A percentile compares a stretch with the other conserved stretches of the same genome.
Evolutionary conservation across 495 filamentous ascomycete genomes (phyloP).

Genomic region (Daldinia caldariorum): DNA sequence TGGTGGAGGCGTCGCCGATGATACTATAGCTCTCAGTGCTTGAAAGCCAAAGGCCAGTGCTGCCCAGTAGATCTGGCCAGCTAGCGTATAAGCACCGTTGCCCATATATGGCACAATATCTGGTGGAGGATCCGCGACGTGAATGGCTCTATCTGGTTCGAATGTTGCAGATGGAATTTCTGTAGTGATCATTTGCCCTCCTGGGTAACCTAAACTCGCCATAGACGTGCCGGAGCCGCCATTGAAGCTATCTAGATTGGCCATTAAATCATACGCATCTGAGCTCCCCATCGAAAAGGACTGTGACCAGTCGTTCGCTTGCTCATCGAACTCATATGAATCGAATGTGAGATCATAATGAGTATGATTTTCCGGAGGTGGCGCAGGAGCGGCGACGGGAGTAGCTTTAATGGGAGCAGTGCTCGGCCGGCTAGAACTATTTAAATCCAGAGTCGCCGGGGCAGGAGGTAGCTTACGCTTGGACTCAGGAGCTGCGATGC

Average conservation of each 20-base stretch:
- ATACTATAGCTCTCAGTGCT: slow-evolving; percentile 19
- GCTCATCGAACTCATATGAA: background rate
- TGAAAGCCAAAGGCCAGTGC: slow-evolving; percentile 36
- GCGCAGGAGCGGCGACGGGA: background rate
- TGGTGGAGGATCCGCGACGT: slow-evolving; percentile 23
- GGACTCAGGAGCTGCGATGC: slow-evolving; percentile 7
- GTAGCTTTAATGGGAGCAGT: slow-evolving; percentile 12
- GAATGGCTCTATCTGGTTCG: slow-evolving; percentile 34
- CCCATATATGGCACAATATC: slow-evolving; percentile 37
- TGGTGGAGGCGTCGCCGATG: slow-evolving; percentile 26
- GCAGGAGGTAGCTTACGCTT: background rate
- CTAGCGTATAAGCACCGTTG: slow-evolving; percentile 22
- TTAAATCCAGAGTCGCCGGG: background rate
- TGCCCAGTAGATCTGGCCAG: slow-evolving; percentile 35
- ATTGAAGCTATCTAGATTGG: slow-evolving; percentile 7
- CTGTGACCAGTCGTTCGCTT: slow-evolving; percentile 17
- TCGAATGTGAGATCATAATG: slow-evolving; percentile 2
- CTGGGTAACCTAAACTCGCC: background rate
- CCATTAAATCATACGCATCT: background rate
- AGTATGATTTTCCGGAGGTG: slow-evolving; percentile 1
- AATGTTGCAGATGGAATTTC: slow-evolving; percentile 1
- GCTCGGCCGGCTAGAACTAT: slow-evolving; percentile 26
- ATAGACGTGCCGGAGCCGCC: slow-evolving; percentile 5
- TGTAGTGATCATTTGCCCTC: background rate
- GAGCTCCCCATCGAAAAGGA: background rate